Evolutionary conservation across 2,329 filamentous ascomycete genomes (phyloP), one percentile per base, ranked within the genome.

Genomic region (Tolypocladium ophioglossoides): DNA sequence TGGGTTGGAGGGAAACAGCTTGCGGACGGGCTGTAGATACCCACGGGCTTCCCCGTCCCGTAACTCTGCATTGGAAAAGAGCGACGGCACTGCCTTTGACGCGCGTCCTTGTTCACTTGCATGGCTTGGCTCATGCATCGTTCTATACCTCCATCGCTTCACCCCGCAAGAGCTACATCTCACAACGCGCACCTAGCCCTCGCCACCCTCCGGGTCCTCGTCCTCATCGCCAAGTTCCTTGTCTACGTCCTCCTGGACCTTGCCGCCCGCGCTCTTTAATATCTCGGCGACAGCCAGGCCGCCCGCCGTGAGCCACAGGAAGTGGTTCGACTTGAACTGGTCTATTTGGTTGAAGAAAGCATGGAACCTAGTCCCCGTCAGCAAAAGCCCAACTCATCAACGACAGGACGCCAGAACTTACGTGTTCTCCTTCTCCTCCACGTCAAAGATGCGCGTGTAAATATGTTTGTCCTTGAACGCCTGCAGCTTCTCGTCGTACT

Each of bases 381-480:
- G 61, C 54, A 32, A 32, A 8, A 6, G 30, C 4, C 12, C 27
- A 20, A 14, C 18, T 20, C 27, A 10, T 5, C 41, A 11, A 30
- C 14, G n/a, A 10, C 16, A 16, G 7, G 18, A 12, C 6, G 5
- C 7, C 18, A 24, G 9, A 16, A 82, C 88, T 81, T 77, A 92
- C 88, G 88, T 82, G 66, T 92, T 91, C 59, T 89, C 86, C 68
- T 86, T 83, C 71, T 94, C 89, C 70, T 97, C 94, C 52, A 95
- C 86, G 30, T 86, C 80, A 70, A 95, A 97, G 61, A 97, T 96
- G 27, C 89, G 80, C 64, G 88, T 83, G 68, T 99, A 99, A 57
- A 99, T 97, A 68, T 95, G 84, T 61, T 84, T 74, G 66, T 95
- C 84, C 74, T 97, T 97, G 73, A 99, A 99, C 56, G 85, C 86